These are phyloP conservation scores for Xylaria sp. DNA, from an alignment of 2,329 filamentous ascomycete species.

Conservation along the genomic window DNA sequence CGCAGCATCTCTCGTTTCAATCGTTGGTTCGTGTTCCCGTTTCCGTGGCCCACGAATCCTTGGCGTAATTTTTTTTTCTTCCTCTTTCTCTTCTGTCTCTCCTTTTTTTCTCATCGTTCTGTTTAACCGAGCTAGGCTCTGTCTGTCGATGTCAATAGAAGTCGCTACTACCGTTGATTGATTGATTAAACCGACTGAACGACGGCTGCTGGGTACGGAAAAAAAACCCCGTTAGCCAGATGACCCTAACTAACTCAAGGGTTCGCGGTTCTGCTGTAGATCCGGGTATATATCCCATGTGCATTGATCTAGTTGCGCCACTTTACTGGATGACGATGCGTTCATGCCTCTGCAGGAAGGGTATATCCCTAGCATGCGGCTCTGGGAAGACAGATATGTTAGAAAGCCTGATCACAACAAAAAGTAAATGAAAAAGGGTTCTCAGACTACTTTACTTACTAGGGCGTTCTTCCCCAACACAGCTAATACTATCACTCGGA, in stretches of 20 bases:
- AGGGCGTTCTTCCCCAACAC: constrained; percentile 55
- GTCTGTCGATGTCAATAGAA: neutral
- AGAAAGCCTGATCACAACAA: no score
- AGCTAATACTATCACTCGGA: constrained; percentile 67
- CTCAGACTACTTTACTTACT: no score
- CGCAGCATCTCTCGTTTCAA: neutral
- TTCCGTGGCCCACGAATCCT: no score
- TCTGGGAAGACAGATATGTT: neutral
- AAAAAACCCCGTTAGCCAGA: neutral
- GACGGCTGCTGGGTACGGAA: neutral
- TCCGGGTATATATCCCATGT: no score
- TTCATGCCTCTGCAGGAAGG: constrained; percentile 23
- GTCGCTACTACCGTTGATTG: neutral
- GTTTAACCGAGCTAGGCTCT: neutral
- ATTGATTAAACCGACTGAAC: no score
- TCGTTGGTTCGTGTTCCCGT: no score
- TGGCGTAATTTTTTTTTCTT: no score
- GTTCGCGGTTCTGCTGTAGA: neutral
- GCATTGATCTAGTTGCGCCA: neutral
- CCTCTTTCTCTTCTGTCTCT: no score
- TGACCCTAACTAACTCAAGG: neutral
- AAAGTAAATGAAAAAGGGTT: no score
- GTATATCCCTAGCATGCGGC: constrained; percentile 25
- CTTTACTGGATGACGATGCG: constrained; percentile 25
- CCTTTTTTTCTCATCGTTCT: neutral